These are phyloP conservation scores for Phytophthora podocarpi DNA, from an alignment of 352 stramenopile genomes.

Conservation along the genomic window DNA sequence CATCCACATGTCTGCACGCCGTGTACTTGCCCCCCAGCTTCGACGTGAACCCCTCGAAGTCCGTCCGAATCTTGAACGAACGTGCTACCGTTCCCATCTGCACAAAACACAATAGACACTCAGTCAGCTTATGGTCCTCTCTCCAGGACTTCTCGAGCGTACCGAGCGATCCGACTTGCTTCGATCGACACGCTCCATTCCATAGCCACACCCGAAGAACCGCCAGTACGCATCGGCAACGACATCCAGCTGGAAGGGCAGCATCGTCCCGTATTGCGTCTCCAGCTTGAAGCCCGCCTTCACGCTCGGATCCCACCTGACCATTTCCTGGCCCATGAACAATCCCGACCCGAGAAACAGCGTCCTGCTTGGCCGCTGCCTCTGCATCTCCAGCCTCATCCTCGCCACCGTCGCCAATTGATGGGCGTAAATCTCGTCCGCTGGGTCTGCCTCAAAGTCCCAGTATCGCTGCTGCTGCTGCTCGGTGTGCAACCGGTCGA, in stretches of 20 bases:
- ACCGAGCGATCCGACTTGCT: slow-evolving; percentile 7
- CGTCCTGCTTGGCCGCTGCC: neutral
- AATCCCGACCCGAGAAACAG: slow-evolving; percentile 4
- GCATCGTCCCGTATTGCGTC: neutral
- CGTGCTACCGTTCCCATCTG: slow-evolving; percentile 9
- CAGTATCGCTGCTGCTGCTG: slow-evolving; percentile 8
- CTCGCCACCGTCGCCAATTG: slow-evolving; percentile 15
- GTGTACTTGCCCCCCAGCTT: slow-evolving; percentile 13
- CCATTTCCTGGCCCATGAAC: slow-evolving; percentile 12
- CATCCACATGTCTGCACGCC: slow-evolving; percentile 7
- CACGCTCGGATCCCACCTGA: slow-evolving; percentile 11
- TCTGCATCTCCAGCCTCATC: slow-evolving; percentile 4
- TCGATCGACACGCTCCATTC: neutral
- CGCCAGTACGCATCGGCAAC: slow-evolving; percentile 22
- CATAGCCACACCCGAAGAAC: slow-evolving; percentile 18
- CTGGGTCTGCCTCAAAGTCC: neutral
- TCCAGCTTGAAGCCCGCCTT: slow-evolving; percentile 6
- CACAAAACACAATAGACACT: neutral
- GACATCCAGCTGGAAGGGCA: slow-evolving; percentile 27
- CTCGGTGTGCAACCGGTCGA: neutral
- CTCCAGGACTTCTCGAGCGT: neutral
- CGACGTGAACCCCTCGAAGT: slow-evolving; percentile 15
- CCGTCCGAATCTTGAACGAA: slow-evolving; percentile 9
- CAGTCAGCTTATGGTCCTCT: neutral
- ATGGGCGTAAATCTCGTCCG: slow-evolving; percentile 18